Percentiles rank a stretch among this genome's conserved stretches.
phyloP scores from a whole-genome alignment of 495 filamentous ascomycete genomes.

The Astrothelium subdiscretum region DNA sequence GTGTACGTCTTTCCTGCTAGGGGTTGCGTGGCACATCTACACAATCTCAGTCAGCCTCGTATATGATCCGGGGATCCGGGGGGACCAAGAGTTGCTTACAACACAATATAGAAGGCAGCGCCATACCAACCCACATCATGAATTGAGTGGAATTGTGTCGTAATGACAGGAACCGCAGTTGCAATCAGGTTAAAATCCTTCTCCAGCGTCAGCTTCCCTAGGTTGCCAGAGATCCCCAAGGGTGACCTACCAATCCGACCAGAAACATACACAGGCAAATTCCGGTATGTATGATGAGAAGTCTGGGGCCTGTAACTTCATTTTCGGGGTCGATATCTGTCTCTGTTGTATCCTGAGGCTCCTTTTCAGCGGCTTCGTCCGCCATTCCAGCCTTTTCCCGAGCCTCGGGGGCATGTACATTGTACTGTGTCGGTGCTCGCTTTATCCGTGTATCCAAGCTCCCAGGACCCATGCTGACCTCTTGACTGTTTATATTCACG shows the following conservation, averaged over 20 bases:
- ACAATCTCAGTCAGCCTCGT: background rate
- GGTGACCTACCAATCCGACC: slow-evolving; percentile 3
- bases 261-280: slow-evolving; percentile 2
- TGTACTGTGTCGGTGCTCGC: too few relatives aligned
- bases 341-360: too few relatives aligned
- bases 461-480: too few relatives aligned
- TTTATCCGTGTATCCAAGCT: too few relatives aligned
- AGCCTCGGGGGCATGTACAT: too few relatives aligned
- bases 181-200: slow-evolving; percentile 37
- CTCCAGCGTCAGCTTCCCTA: background rate
- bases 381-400: too few relatives aligned
- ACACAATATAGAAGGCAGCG: slow-evolving; percentile 28
- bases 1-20: slow-evolving; percentile 27
- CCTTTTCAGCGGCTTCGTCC: too few relatives aligned
- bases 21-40: slow-evolving; percentile 27
- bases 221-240: background rate
- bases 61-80: too few relatives aligned
- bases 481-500: too few relatives aligned
- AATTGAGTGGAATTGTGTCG: slow-evolving; percentile 60
- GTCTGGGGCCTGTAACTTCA: slow-evolving; percentile 1
- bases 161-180: slow-evolving; percentile 75
- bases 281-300: slow-evolving; percentile 7
- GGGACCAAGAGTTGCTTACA: background rate
- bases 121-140: slow-evolving; percentile 73
- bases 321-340: slow-evolving; percentile 10